A percentile compares a stretch with the other conserved stretches of the same genome.
Evolutionary conservation across 345 rosid genomes (phyloP).

Genomic region (Atalantia buxifolia): DNA sequence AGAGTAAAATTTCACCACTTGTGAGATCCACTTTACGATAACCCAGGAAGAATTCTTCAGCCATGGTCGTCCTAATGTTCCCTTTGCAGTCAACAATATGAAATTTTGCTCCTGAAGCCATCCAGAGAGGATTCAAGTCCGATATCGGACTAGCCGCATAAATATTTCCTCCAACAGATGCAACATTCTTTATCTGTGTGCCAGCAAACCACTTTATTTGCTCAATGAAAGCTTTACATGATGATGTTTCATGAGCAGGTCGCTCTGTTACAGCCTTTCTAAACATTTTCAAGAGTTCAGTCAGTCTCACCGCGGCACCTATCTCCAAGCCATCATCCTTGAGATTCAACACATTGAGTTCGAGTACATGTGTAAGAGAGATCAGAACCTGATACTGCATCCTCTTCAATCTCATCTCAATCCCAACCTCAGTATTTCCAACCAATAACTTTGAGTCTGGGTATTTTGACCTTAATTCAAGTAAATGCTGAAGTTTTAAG

Average conservation of each 20-base stretch:
- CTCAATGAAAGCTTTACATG: slow-evolving; percentile 80
- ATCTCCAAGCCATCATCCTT: slow-evolving; percentile 77
- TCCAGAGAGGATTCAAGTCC: slow-evolving; percentile 97
- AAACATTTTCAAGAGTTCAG: slow-evolving; percentile 58
- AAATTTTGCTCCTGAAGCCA: slow-evolving; percentile 83
- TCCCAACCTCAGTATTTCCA: slow-evolving; percentile 91
- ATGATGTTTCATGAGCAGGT: slow-evolving; percentile 60
- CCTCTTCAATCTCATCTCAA: slow-evolving; percentile 89
- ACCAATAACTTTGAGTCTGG: slow-evolving; percentile 74
- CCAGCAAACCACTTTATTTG: slow-evolving; percentile 98
- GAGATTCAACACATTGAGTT: slow-evolving; percentile 60
- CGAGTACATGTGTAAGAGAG: slow-evolving; percentile 65
- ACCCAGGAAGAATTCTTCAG: slow-evolving; percentile 78
- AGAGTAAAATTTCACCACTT: slow-evolving; percentile 63
- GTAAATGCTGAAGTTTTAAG: slow-evolving; percentile 51
- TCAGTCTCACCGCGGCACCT: slow-evolving; percentile 82
- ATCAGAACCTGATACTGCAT: slow-evolving; percentile 70
- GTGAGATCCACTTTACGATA: slow-evolving; percentile 82
- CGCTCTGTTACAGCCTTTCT: slow-evolving; percentile 54
- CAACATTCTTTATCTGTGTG: slow-evolving; percentile 88
- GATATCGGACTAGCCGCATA: slow-evolving; percentile 99
- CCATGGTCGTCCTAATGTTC: slow-evolving; percentile 46
- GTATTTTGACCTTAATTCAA: slow-evolving; percentile 58
- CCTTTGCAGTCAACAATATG: slow-evolving; percentile 54
- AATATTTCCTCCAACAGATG: slow-evolving; percentile 87